phyloP scores from a whole-genome alignment of 768 basidiomycete species.

The Amanita rubescens region DNA sequence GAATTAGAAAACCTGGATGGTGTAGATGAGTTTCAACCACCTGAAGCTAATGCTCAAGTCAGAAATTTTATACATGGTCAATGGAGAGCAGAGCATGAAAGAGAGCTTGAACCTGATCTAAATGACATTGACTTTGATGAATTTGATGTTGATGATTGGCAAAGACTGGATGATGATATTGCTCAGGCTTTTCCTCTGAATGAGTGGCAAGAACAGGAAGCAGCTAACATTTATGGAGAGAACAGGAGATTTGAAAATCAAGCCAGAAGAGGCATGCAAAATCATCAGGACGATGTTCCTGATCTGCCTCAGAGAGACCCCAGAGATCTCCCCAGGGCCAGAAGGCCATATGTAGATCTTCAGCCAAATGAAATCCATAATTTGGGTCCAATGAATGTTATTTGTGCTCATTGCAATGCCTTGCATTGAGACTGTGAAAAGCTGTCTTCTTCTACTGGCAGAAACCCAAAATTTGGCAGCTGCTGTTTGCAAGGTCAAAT shows the following conservation, averaged over 20 bases:
- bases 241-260: constrained; percentile 1
- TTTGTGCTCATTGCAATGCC: constrained; percentile 11
- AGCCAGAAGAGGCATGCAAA: neutral
- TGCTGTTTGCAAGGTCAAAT: constrained; percentile 23
- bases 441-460: constrained; percentile 1
- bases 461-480: constrained; percentile 15
- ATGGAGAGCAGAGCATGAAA: neutral
- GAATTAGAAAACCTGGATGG: neutral
- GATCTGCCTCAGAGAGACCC: neutral
- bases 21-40: neutral
- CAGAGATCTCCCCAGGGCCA: neutral
- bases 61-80: neutral
- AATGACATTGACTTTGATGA: neutral
- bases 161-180: neutral
- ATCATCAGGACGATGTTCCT: neutral
- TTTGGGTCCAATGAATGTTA: constrained; percentile 8
- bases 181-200: neutral
- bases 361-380: constrained; percentile 1
- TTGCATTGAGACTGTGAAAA: constrained; percentile 12
- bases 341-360: neutral
- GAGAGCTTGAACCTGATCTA: neutral
- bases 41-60: neutral
- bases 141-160: neutral
- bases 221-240: neutral
- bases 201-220: neutral